Conservation (phyloP, 768 basidiomycete species). For the Pluteus cervinus region DNA sequence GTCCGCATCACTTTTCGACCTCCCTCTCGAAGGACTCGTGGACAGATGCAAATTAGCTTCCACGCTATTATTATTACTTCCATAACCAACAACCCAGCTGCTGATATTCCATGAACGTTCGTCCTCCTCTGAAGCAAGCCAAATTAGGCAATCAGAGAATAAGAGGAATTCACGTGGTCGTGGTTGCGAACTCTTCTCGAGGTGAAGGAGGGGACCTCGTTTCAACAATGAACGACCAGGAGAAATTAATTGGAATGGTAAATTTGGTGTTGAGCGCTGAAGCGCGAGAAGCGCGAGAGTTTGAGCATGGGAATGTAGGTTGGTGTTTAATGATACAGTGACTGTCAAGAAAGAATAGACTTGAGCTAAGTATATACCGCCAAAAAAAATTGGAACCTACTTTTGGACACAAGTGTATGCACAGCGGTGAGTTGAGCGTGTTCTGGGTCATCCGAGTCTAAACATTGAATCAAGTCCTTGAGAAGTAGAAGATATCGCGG, state of each 20-base stretch:
- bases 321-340: constrained; percentile 70
- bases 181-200: constrained; percentile 43
- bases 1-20: too few species aligned
- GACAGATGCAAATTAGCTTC: too few species aligned
- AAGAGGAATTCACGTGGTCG: constrained; percentile 69
- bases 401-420: constrained; percentile 67
- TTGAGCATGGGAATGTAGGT: constrained; percentile 72
- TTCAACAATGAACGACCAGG: constrained; percentile 80
- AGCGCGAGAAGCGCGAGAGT: constrained; percentile 72
- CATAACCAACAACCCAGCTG: too few species aligned
- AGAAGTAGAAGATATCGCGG: constrained; percentile 81
- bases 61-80: too few species aligned
- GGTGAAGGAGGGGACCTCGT: constrained; percentile 55
- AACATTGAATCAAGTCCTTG: constrained; percentile 72
- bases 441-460: constrained; percentile 62
- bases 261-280: constrained; percentile 68
- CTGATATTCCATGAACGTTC: constrained; percentile 11
- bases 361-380: not conserved
- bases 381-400: constrained; percentile 29
- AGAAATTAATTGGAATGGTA: constrained; percentile 71
- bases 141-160: constrained; percentile 77
- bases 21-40: too few species aligned
- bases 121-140: constrained; percentile 55
- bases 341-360: constrained; percentile 34
- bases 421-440: constrained; percentile 53